phyloP scores from a whole-genome alignment of 2,329 filamentous ascomycete species.

The Fusarium chlamydosporum region DNA sequence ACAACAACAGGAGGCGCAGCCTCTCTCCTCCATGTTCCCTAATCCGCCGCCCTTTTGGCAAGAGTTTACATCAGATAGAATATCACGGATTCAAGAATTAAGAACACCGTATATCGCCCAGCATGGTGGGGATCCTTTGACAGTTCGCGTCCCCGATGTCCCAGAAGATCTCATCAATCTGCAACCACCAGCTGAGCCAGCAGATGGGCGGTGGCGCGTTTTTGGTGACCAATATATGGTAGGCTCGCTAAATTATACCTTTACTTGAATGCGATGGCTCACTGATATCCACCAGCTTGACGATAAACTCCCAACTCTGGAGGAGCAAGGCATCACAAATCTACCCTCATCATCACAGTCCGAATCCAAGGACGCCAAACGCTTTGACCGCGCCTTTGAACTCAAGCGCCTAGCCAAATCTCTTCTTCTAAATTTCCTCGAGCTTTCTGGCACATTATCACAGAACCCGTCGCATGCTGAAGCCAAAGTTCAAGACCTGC shows the following conservation, averaged over 20 bases:
- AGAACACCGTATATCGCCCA: constrained; percentile 58
- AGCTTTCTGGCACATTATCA: constrained; percentile 73
- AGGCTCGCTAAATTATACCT: constrained; percentile 5
- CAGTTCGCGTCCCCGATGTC: constrained; percentile 62
- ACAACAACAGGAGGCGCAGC: constrained; percentile 63
- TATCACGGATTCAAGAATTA: constrained; percentile 67
- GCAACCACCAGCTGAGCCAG: constrained; percentile 83
- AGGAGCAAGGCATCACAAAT: constrained; percentile 78
- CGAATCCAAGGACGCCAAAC: constrained; percentile 65
- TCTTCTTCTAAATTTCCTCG: constrained; percentile 88
- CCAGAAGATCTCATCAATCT: constrained; percentile 82
- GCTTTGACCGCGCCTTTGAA: constrained; percentile 75
- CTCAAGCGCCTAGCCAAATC: constrained; percentile 86
- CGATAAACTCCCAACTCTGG: constrained; percentile 75
- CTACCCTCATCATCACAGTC: constrained; percentile 63
- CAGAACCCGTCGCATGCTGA: constrained; percentile 64
- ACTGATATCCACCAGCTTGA: constrained; percentile 60
- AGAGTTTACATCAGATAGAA: constrained; percentile 83
- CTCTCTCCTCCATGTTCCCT: constrained; percentile 79
- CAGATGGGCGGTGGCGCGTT: constrained; percentile 76
- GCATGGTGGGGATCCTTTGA: constrained; percentile 48
- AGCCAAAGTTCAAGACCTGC: constrained; percentile 82
- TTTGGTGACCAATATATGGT: constrained; percentile 78
- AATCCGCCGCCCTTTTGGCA: constrained; percentile 92
- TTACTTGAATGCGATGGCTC: not conserved